Evolutionary conservation across 2,329 filamentous ascomycete genomes (phyloP).

Genomic region (Lachnellula willkommii): DNA sequence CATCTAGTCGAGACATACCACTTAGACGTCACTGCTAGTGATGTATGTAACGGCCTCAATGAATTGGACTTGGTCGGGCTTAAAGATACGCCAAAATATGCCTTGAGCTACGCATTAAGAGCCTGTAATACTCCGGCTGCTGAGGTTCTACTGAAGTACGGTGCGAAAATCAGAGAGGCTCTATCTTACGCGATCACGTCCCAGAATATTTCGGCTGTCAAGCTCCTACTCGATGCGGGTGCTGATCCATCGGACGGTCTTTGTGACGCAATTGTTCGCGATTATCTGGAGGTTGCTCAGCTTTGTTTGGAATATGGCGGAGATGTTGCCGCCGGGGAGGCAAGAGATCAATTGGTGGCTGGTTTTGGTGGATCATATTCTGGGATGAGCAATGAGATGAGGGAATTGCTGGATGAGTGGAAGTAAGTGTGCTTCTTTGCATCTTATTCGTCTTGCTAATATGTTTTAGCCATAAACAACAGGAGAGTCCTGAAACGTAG

Average conservation of each 20-base stretch:
- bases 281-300: background rate
- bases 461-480: background rate
- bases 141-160: slow-evolving; percentile 3
- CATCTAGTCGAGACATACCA: slow-evolving; percentile 8
- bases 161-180: background rate
- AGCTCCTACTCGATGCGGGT: slow-evolving; percentile 3
- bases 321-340: background rate
- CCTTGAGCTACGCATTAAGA: background rate
- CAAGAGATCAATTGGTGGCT: background rate
- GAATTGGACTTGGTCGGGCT: background rate
- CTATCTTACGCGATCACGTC: background rate
- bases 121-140: background rate
- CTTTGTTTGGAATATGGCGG: slow-evolving; percentile 6
- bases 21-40: slow-evolving; percentile 6
- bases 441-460: background rate
- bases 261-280: background rate
- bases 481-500: too few species aligned
- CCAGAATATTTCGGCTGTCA: background rate
- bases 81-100: too few species aligned
- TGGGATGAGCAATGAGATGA: slow-evolving; percentile 3
- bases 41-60: slow-evolving; percentile 1
- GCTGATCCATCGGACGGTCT: slow-evolving; percentile 3
- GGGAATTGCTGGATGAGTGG: slow-evolving; percentile 2
- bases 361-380: background rate
- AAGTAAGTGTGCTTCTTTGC: background rate